A percentile compares a stretch with the other conserved stretches of the same genome.
These are phyloP conservation scores for Cryptococcus sp. DNA, from an alignment of 1,284 basidiomycete species.

Conservation along the genomic window DNA sequence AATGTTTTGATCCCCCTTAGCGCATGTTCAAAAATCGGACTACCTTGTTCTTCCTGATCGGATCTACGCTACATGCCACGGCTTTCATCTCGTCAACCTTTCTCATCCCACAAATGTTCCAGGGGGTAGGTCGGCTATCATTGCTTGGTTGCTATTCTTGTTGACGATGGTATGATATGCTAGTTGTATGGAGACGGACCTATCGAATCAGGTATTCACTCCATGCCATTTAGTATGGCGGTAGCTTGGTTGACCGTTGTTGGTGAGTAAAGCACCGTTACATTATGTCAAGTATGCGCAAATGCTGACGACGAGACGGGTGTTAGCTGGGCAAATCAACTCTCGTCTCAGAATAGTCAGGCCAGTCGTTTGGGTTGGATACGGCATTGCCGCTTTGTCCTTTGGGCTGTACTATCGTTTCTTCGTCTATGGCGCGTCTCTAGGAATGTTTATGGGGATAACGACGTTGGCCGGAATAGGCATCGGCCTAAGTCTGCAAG, in stretches of 20 bases:
- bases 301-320: no score
- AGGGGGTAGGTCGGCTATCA: slow-evolving; percentile 14
- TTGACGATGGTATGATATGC: neutral
- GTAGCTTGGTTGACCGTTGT: slow-evolving; percentile 37
- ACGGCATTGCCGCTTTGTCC: slow-evolving; percentile 30
- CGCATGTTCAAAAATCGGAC: slow-evolving; percentile 43
- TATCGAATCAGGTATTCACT: slow-evolving; percentile 33
- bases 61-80: slow-evolving; percentile 37
- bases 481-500: slow-evolving; percentile 32
- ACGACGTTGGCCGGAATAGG: slow-evolving; percentile 32
- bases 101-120: slow-evolving; percentile 40
- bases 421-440: slow-evolving; percentile 25
- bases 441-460: slow-evolving; percentile 29
- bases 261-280: slow-evolving; percentile 10
- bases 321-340: slow-evolving; percentile 42
- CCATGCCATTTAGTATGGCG: slow-evolving; percentile 35
- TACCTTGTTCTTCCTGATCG: slow-evolving; percentile 41
- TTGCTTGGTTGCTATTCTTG: neutral
- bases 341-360: slow-evolving; percentile 37
- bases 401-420: slow-evolving; percentile 35
- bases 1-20: neutral
- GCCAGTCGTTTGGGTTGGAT: slow-evolving; percentile 46
- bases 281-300: no score
- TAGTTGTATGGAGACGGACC: slow-evolving; percentile 31
- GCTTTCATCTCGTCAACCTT: slow-evolving; percentile 37